Percentiles rank a stretch among this genome's conserved stretches.
Conservation (phyloP, 169 alveolate species). For the Plasmodium blacklocki region DNA sequence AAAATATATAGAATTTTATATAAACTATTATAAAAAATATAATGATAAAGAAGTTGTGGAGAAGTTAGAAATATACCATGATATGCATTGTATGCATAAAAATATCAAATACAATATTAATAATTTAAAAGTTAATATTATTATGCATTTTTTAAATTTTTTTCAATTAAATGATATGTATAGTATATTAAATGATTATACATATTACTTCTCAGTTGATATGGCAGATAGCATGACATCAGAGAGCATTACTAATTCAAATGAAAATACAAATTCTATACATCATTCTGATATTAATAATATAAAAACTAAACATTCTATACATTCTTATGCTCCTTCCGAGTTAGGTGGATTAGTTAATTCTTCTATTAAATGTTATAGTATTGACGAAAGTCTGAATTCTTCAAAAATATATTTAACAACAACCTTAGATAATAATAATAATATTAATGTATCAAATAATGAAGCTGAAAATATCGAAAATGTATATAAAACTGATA, state of each 20-base stretch:
- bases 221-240: constrained; percentile 6
- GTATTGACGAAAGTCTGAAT: background rate
- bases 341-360: constrained; percentile 16
- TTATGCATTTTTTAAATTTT: constrained; percentile 45
- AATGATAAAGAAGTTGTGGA: constrained; percentile 24
- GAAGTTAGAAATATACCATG: constrained; percentile 41
- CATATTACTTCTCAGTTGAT: constrained; percentile 57
- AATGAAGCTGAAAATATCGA: background rate
- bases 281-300: background rate
- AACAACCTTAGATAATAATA: background rate
- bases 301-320: constrained; percentile 12
- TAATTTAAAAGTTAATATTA: constrained; percentile 44
- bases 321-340: constrained; percentile 2
- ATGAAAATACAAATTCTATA: constrained; percentile 13
- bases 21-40: constrained; percentile 47
- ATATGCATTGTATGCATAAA: constrained; percentile 22
- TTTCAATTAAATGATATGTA: constrained; percentile 66
- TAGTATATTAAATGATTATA: constrained; percentile 29
- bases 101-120: constrained; percentile 60
- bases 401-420: background rate
- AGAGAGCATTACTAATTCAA: background rate
- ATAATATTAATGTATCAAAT: background rate
- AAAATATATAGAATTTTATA: constrained; percentile 55
- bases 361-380: constrained; percentile 3
- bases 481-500: background rate